A percentile compares a stretch with the other conserved stretches of the same genome.
Evolutionary conservation across 192 early-diverging fungal species (phyloP).

Genomic region (Umbelopsis isabellina): DNA sequence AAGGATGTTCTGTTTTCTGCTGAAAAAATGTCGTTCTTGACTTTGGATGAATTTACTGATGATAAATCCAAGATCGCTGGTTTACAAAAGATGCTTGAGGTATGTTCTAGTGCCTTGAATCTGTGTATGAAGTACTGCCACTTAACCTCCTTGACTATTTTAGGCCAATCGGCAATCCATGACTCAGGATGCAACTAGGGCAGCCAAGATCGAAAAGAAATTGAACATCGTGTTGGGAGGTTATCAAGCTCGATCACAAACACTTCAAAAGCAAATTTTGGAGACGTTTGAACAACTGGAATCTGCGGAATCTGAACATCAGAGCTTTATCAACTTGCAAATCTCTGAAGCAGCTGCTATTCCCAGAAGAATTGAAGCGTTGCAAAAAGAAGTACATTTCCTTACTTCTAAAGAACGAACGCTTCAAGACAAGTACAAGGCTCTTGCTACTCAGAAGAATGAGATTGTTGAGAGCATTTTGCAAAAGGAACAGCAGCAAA

Average conservation of each 20-base stretch:
- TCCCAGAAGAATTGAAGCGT: conserved; percentile 55
- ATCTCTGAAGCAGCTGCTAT: conserved; percentile 63
- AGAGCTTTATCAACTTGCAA: conserved; percentile 62
- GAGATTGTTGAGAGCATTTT: conserved; percentile 33
- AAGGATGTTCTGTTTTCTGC: conserved; percentile 41
- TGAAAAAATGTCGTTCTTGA: conserved; percentile 38
- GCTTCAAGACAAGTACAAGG: conserved; percentile 71
- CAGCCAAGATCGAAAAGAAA: conserved; percentile 87
- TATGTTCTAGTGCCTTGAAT: conserved; percentile 1
- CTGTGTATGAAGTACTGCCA: conserved; percentile 19
- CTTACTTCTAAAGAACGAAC: conserved; percentile 56
- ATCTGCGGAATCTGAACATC: conserved; percentile 58
- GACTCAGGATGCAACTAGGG: conserved; percentile 72
- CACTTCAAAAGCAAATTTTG: conserved; percentile 63
- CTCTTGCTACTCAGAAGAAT: conserved; percentile 56
- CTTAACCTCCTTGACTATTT: conserved; percentile 22
- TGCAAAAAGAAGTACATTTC: conserved; percentile 56
- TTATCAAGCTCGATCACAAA: conserved; percentile 71
- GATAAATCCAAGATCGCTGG: conserved; percentile 38
- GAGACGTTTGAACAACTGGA: conserved; percentile 62
- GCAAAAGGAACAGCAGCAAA: conserved; percentile 12
- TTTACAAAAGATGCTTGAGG: conserved; percentile 41
- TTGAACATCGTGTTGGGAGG: conserved; percentile 80
- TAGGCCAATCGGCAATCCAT: conserved; percentile 69
- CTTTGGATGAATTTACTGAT: conserved; percentile 30